Evolutionary conservation across 768 basidiomycete species (phyloP).

Genomic region (Nidularia pulvinata): DNA sequence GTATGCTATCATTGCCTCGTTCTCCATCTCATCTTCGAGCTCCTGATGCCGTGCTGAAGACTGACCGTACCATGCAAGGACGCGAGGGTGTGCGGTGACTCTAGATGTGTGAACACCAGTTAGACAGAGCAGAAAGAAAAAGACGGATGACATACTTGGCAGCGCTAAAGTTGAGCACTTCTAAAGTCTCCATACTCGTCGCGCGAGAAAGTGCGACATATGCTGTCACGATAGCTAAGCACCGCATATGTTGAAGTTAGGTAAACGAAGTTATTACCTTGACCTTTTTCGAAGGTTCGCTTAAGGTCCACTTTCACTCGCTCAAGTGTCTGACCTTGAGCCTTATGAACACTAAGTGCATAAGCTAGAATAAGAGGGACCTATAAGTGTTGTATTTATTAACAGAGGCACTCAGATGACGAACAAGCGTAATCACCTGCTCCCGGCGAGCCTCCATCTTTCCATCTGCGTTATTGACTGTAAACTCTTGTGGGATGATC

Average conservation of each 20-base stretch:
- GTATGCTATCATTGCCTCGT: conserved; percentile 26
- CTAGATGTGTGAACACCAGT: conserved; percentile 24
- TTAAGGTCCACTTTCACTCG: conserved; percentile 80
- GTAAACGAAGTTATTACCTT: conserved; percentile 41
- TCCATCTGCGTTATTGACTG: conserved; percentile 60
- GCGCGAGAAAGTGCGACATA: conserved; percentile 78
- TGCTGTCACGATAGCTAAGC: conserved; percentile 28
- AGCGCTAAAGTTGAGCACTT: conserved; percentile 64
- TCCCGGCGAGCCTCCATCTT: conserved; percentile 55
- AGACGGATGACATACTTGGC: conserved; percentile 42
- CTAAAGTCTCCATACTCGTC: conserved; percentile 60
- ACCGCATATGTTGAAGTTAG: background rate
- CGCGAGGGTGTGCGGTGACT: conserved; percentile 63
- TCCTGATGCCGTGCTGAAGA: conserved; percentile 13
- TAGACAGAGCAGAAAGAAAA: background rate
- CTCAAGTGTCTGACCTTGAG: conserved; percentile 88
- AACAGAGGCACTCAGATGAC: background rate
- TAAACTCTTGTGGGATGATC: conserved; percentile 59
- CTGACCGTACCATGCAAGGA: conserved; percentile 54
- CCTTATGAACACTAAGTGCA: conserved; percentile 89
- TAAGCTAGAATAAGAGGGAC: conserved; percentile 83
- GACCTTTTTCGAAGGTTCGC: conserved; percentile 78
- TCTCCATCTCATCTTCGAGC: conserved; percentile 34
- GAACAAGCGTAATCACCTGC: conserved; percentile 39
- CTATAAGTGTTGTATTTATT: conserved; percentile 23